Evolutionary conservation across 2,329 filamentous ascomycete genomes (phyloP).

Genomic region (Biscogniauxia mediterranea): DNA sequence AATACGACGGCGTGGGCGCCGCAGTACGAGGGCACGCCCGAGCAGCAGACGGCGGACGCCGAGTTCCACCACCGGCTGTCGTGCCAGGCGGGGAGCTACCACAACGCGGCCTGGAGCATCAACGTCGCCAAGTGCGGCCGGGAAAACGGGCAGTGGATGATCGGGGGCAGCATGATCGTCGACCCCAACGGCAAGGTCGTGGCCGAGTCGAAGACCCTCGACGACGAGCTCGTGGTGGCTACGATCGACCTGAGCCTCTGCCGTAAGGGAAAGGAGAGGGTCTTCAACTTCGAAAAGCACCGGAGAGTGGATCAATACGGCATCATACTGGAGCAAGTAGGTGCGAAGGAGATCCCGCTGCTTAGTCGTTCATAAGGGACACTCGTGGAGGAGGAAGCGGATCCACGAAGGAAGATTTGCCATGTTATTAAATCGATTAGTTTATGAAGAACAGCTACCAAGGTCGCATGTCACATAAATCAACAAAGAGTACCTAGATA

Average conservation of each 20-base stretch:
- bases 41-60: conserved; percentile 45
- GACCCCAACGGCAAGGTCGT: conserved; percentile 48
- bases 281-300: conserved; percentile 46
- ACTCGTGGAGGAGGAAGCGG: not conserved
- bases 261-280: conserved; percentile 45
- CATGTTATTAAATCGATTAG: no score
- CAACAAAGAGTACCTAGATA: no score
- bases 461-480: no score
- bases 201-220: conserved; percentile 47
- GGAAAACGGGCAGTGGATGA: conserved; percentile 49
- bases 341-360: conserved; percentile 30
- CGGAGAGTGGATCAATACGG: conserved; percentile 43
- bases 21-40: conserved; percentile 35
- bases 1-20: conserved; percentile 51
- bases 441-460: no score
- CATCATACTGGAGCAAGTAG: conserved; percentile 40
- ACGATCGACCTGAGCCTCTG: conserved; percentile 49
- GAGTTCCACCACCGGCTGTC: conserved; percentile 52
- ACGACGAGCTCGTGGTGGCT: conserved; percentile 50
- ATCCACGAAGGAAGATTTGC: not conserved
- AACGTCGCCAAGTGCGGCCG: conserved; percentile 48
- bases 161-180: conserved; percentile 47
- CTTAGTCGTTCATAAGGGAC: conserved; percentile 7
- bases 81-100: conserved; percentile 52
- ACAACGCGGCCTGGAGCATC: conserved; percentile 51